phyloP scores from a whole-genome alignment of 805 yeast genomes.

The Ogataea degrootiae region DNA sequence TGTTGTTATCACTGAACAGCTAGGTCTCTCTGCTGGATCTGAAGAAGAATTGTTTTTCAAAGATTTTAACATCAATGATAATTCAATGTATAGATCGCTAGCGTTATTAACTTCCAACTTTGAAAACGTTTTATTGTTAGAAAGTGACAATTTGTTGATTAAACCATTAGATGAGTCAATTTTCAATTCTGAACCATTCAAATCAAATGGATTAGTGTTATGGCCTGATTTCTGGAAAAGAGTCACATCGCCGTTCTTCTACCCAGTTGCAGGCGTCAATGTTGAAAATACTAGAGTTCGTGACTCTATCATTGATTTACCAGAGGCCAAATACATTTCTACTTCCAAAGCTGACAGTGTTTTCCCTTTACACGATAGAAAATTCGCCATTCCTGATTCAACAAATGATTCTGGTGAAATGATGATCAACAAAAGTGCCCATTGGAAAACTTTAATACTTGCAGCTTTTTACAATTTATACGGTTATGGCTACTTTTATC shows the following conservation, averaged over 20 bases:
- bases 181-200: conserved; percentile 43
- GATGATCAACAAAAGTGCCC: conserved; percentile 42
- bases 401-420: conserved; percentile 50
- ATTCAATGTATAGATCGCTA: conserved; percentile 29
- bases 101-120: conserved; percentile 41
- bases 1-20: conserved; percentile 45
- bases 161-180: conserved; percentile 34
- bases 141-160: conserved; percentile 41
- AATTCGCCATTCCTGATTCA: conserved; percentile 44
- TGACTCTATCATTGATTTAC: conserved; percentile 25
- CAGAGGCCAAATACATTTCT: conserved; percentile 23
- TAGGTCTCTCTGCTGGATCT: conserved; percentile 32
- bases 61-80: conserved; percentile 33
- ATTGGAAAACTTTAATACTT: conserved; percentile 42
- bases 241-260: conserved; percentile 66
- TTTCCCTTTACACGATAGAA: conserved; percentile 26
- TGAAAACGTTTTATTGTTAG: conserved; percentile 41
- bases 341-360: conserved; percentile 14
- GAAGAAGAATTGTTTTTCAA: conserved; percentile 38
- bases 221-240: conserved; percentile 89
- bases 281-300: conserved; percentile 32
- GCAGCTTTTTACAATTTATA: conserved; percentile 46
- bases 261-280: conserved; percentile 51
- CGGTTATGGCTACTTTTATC: conserved; percentile 40
- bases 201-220: conserved; percentile 47